Percentiles rank a stretch among this genome's conserved stretches.
Conservation (phyloP, 176 grass and related monocot genomes). For the Triticum timopheevii region DNA sequence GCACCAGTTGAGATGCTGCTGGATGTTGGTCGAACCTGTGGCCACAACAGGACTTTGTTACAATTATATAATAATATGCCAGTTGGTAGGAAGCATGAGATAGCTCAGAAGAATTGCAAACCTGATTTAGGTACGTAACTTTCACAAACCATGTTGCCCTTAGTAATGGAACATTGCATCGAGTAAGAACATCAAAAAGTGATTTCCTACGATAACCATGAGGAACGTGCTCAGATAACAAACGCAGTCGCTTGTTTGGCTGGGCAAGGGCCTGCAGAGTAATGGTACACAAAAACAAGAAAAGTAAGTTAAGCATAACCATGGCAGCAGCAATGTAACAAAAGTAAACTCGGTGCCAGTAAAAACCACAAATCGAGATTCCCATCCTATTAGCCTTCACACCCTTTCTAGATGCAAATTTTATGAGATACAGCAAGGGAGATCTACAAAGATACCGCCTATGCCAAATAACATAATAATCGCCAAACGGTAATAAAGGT, state of each 20-base stretch:
- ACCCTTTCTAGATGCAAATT: slow-evolving; percentile 11
- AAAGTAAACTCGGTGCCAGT: background rate
- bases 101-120: slow-evolving; percentile 34
- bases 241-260: slow-evolving; percentile 70
- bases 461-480: slow-evolving; percentile 18
- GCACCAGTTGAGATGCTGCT: slow-evolving; percentile 55
- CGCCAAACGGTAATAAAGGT: background rate
- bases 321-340: slow-evolving; percentile 5
- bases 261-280: slow-evolving; percentile 76
- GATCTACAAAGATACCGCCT: background rate
- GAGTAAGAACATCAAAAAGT: slow-evolving; percentile 92
- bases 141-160: slow-evolving; percentile 99
- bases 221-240: slow-evolving; percentile 83
- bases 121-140: slow-evolving; percentile 99
- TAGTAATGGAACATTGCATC: slow-evolving; percentile 80
- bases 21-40: slow-evolving; percentile 61
- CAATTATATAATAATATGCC: background rate
- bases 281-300: slow-evolving; percentile 22
- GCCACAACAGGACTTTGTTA: slow-evolving; percentile 45
- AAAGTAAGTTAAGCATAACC: background rate
- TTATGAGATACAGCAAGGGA: background rate
- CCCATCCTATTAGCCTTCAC: background rate
- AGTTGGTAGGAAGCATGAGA: slow-evolving; percentile 28
- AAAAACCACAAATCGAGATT: slow-evolving; percentile 11
- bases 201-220: slow-evolving; percentile 98